These are phyloP conservation scores for Musa balbisiana DNA, from an alignment of 202 grass and related monocot genomes.

Conservation along the genomic window DNA sequence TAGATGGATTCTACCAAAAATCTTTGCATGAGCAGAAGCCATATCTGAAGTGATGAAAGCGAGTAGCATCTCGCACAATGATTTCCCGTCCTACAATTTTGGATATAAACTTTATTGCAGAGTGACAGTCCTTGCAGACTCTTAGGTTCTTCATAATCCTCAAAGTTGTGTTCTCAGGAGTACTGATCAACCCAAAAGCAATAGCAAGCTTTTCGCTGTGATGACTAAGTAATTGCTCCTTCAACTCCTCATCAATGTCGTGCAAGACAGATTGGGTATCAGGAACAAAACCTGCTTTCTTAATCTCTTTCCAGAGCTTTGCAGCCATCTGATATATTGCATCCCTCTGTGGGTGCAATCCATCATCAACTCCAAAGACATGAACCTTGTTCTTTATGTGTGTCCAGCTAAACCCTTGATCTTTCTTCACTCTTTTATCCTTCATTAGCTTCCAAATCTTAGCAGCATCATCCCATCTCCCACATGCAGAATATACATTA, in stretches of 20 bases:
- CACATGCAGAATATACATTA: conserved; percentile 86
- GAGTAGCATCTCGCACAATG: conserved; percentile 18
- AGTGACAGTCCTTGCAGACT: conserved; percentile 20
- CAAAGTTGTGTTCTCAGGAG: conserved; percentile 13
- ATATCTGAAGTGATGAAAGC: conserved; percentile 20
- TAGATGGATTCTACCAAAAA: conserved; percentile 6
- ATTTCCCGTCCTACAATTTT: conserved; percentile 16
- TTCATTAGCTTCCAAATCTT: conserved; percentile 74
- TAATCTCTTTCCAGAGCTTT: conserved; percentile 45
- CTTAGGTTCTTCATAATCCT: conserved; percentile 20
- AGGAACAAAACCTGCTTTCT: conserved; percentile 17
- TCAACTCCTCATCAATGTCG: conserved; percentile 20
- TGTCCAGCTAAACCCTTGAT: conserved; percentile 71
- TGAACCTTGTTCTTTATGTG: conserved; percentile 42
- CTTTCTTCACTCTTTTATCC: conserved; percentile 66
- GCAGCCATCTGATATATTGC: conserved; percentile 39
- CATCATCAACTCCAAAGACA: conserved; percentile 50
- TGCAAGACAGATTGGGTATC: conserved; percentile 18
- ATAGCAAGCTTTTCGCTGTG: conserved; percentile 20
- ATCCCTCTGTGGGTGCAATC: conserved; percentile 45
- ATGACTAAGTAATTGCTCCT: conserved; percentile 14
- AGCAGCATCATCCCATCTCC: conserved; percentile 61
- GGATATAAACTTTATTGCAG: conserved; percentile 22
- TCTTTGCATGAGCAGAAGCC: conserved; percentile 17
- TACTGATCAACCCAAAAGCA: conserved; percentile 21